Conservation (phyloP, 331 rosid genomes). For the Acacia pycnantha region DNA sequence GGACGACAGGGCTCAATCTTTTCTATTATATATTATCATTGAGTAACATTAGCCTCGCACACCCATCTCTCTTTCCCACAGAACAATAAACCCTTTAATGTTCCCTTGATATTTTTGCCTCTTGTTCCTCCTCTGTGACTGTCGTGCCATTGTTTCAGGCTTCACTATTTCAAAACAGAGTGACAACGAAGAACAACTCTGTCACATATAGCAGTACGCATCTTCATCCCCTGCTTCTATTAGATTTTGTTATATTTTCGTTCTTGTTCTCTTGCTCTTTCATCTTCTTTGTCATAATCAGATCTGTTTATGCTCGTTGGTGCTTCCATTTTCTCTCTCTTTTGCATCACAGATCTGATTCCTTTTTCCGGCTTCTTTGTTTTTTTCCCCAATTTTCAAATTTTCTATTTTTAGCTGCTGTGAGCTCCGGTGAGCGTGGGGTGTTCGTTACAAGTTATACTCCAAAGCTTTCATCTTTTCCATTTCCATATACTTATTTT, state of each 20-base stretch:
- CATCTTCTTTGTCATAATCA: slow-evolving; percentile 17
- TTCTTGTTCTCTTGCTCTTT: slow-evolving; percentile 7
- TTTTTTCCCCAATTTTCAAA: not conserved
- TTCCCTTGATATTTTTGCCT: not conserved
- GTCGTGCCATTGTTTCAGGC: not conserved
- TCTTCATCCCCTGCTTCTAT: not conserved
- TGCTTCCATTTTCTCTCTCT: slow-evolving; percentile 16
- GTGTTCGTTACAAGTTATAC: not conserved
- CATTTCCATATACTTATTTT: not conserved
- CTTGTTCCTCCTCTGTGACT: slow-evolving; percentile 3
- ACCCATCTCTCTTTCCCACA: slow-evolving; percentile 24
- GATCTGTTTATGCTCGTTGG: not conserved
- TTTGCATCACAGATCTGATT: slow-evolving; percentile 34
- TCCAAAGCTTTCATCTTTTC: not conserved
- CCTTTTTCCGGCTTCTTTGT: not conserved
- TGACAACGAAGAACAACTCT: not conserved
- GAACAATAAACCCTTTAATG: not conserved
- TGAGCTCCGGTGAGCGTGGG: not conserved
- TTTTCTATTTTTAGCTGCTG: slow-evolving; percentile 12
- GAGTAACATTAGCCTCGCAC: slow-evolving; percentile 11
- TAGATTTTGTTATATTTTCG: not conserved
- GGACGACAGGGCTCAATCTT: slow-evolving; percentile 34
- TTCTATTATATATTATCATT: slow-evolving; percentile 34
- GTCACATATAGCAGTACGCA: slow-evolving; percentile 16
- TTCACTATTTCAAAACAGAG: not conserved